These are phyloP conservation scores for Davidsoniella neocaledoniae DNA, from an alignment of 2,329 filamentous ascomycete genomes.

Conservation along the genomic window DNA sequence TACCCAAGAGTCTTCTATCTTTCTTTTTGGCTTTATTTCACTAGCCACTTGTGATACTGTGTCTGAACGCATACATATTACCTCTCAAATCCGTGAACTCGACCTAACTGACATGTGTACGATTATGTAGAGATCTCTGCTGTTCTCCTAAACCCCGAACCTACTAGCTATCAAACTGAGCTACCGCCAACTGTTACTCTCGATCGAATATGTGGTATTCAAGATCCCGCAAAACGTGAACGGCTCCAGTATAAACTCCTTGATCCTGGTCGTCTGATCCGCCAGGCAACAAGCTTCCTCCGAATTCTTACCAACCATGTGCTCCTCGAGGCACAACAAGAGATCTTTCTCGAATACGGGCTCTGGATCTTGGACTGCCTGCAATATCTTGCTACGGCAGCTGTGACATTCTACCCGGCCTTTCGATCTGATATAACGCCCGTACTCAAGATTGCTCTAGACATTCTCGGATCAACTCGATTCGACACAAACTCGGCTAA, in stretches of 20 bases:
- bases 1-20: background rate
- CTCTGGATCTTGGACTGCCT: slow-evolving; percentile 35
- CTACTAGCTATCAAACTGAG: slow-evolving; percentile 13
- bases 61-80: background rate
- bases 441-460: slow-evolving; percentile 23
- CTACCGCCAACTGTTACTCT: slow-evolving; percentile 26
- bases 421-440: slow-evolving; percentile 19
- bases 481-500: slow-evolving; percentile 5
- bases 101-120: slow-evolving; percentile 1
- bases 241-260: slow-evolving; percentile 25
- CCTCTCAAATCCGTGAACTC: background rate
- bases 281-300: slow-evolving; percentile 29
- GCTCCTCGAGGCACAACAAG: slow-evolving; percentile 19
- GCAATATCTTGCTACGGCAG: slow-evolving; percentile 25
- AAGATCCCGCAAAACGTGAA: slow-evolving; percentile 15
- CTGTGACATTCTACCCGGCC: slow-evolving; percentile 22
- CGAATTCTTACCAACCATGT: slow-evolving; percentile 27
- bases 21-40: background rate
- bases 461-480: slow-evolving; percentile 17
- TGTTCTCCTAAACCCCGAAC: slow-evolving; percentile 9
- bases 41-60: background rate
- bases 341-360: slow-evolving; percentile 21
- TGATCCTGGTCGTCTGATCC: slow-evolving; percentile 26
- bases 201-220: slow-evolving; percentile 18
- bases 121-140: slow-evolving; percentile 9